Evolutionary conservation across 306 rosid species (phyloP).

Genomic region (Sindora glabra): DNA sequence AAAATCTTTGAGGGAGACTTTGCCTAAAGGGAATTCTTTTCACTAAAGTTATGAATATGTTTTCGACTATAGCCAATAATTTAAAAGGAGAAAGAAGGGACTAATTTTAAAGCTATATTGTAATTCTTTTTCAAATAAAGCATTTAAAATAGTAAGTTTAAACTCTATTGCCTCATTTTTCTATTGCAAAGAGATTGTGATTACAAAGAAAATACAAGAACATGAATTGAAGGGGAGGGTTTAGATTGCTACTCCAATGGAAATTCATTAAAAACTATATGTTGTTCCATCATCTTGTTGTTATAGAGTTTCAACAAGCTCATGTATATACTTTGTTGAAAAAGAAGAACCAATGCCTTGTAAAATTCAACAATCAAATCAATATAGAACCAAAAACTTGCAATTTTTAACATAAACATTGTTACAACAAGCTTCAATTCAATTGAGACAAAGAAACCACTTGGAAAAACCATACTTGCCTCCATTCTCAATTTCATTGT

Average conservation of each 20-base stretch:
- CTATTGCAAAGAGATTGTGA: neutral
- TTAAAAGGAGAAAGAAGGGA: conserved; percentile 1
- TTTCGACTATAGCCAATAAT: conserved; percentile 49
- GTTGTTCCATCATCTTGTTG: conserved; percentile 1
- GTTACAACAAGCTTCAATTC: too few species aligned
- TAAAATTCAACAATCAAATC: too few species aligned
- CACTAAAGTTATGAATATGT: conserved; percentile 75
- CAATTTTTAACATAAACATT: too few species aligned
- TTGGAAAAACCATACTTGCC: too few species aligned
- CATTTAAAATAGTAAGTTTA: conserved; percentile 1
- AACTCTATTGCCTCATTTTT: neutral
- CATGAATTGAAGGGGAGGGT: neutral
- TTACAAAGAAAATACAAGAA: neutral
- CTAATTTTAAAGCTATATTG: neutral
- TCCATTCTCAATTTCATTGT: too few species aligned
- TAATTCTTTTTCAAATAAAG: conserved; percentile 11
- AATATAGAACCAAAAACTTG: too few species aligned
- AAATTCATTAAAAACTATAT: conserved; percentile 10
- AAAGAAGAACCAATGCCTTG: neutral
- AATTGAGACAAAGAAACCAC: too few species aligned
- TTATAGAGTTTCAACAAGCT: neutral
- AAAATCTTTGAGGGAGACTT: conserved; percentile 74
- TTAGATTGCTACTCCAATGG: neutral
- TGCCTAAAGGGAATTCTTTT: conserved; percentile 73
- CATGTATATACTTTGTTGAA: neutral